These are phyloP conservation scores for Apiotrichum laibachii DNA, from an alignment of 1,284 basidiomycete genomes.

Conservation along the genomic window DNA sequence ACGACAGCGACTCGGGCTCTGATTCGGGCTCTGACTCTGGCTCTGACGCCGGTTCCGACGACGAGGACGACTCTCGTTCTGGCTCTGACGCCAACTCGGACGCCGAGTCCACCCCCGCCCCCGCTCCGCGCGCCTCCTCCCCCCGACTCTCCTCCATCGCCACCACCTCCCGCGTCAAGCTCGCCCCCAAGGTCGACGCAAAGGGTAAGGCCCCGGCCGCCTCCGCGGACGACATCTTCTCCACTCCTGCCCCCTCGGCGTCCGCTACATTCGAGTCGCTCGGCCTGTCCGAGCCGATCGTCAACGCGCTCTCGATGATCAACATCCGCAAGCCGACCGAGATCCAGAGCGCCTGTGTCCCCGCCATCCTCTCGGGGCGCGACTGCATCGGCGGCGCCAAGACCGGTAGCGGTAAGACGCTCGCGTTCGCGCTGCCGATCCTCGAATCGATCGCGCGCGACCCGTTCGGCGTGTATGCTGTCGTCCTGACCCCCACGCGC, in stretches of 20 bases:
- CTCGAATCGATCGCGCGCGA: constrained; percentile 82
- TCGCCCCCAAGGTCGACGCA: constrained; percentile 17
- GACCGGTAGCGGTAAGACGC: constrained; percentile 96
- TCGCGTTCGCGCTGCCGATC: constrained; percentile 95
- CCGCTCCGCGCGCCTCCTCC: not conserved
- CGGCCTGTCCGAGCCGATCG: constrained; percentile 70
- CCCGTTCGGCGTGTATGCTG: constrained; percentile 89
- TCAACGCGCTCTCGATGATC: constrained; percentile 71
- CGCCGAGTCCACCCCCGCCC: constrained; percentile 3
- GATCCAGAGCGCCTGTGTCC: constrained; percentile 87
- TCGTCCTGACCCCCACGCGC: constrained; percentile 90
- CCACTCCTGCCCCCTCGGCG: constrained; percentile 65
- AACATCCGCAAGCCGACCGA: constrained; percentile 83
- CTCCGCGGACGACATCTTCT: constrained; percentile 18
- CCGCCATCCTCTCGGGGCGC: constrained; percentile 73
- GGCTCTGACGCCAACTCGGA: constrained; percentile 2
- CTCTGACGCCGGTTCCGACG: constrained; percentile 1
- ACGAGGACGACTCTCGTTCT: constrained; percentile 8
- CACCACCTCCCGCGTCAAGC: constrained; percentile 29
- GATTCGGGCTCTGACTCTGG: constrained; percentile 4
- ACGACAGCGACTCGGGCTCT: constrained; percentile 7
- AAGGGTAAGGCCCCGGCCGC: constrained; percentile 20
- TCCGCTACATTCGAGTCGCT: constrained; percentile 64
- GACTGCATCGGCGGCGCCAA: constrained; percentile 98
- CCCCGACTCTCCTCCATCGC: constrained; percentile 13